Percentiles rank a stretch among this genome's conserved stretches.
These are phyloP conservation scores for Rhizoctonia solani DNA, from an alignment of 1,284 basidiomycete species.

Conservation along the genomic window DNA sequence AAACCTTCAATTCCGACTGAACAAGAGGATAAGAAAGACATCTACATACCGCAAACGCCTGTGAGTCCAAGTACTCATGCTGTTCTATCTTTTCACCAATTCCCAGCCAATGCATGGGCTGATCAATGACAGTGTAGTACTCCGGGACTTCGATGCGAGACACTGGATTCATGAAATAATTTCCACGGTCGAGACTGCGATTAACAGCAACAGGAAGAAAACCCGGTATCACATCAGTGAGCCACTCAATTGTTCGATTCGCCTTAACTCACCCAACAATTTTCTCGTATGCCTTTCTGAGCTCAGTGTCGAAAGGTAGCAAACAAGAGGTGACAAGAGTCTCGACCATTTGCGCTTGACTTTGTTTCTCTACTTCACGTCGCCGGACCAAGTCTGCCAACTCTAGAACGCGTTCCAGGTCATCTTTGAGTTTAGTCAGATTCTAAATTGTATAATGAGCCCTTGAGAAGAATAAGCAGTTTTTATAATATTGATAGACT, in stretches of 20 bases:
- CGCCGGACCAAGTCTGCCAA: constrained; percentile 76
- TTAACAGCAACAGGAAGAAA: constrained; percentile 19
- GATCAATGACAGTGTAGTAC: constrained; percentile 85
- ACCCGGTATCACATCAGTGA: background rate
- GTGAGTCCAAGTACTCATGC: constrained; percentile 76
- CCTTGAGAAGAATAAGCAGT: constrained; percentile 25
- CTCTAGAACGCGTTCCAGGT: constrained; percentile 75
- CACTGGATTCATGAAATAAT: constrained; percentile 83
- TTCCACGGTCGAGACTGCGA: constrained; percentile 70
- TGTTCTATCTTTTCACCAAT: constrained; percentile 81
- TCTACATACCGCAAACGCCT: constrained; percentile 71
- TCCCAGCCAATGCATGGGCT: constrained; percentile 86
- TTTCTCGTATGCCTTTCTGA: constrained; percentile 71
- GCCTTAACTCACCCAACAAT: constrained; percentile 72
- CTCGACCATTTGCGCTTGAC: constrained; percentile 72
- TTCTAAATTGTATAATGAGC: constrained; percentile 59
- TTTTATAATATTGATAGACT: constrained; percentile 34
- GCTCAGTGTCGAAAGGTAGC: constrained; percentile 64
- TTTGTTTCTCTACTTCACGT: constrained; percentile 83
- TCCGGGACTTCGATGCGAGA: constrained; percentile 81
- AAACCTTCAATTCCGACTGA: constrained; percentile 15
- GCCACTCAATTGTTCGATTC: no score
- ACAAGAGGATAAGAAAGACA: background rate
- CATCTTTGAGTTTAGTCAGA: constrained; percentile 70
- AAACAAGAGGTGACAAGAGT: constrained; percentile 66